Evolutionary conservation across 495 filamentous ascomycete species (phyloP).

Genomic region (Bathelium albidoporum): DNA sequence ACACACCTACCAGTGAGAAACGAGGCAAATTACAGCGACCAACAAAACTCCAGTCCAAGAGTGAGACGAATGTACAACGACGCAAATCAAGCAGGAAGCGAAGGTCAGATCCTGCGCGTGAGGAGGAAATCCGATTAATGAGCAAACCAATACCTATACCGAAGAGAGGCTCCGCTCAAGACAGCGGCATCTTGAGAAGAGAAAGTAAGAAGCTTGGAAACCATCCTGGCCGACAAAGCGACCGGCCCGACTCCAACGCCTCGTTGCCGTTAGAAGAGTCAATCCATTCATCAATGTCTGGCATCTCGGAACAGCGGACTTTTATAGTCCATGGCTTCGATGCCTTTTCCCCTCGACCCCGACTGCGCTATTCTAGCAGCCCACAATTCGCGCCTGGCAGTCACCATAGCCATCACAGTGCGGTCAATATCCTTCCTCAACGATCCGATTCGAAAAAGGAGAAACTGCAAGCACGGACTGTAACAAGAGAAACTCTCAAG

Average conservation of each 20-base stretch:
- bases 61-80: constrained; percentile 29
- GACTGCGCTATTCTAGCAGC: constrained; percentile 60
- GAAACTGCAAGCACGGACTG: constrained; percentile 22
- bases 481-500: constrained; percentile 54
- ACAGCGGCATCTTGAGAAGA: constrained; percentile 42
- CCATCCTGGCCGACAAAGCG: constrained; percentile 45
- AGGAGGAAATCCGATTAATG: constrained; percentile 82
- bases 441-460: constrained; percentile 31
- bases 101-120: constrained; percentile 61
- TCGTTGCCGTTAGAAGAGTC: constrained; percentile 65
- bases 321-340: constrained; percentile 68
- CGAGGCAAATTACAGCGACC: constrained; percentile 48
- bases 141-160: constrained; percentile 56
- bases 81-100: constrained; percentile 75
- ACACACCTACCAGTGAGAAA: constrained; percentile 48
- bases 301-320: constrained; percentile 55
- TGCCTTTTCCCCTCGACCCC: constrained; percentile 67
- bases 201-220: constrained; percentile 55
- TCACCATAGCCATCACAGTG: background rate
- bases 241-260: constrained; percentile 58
- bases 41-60: constrained; percentile 37
- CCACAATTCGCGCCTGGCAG: constrained; percentile 38
- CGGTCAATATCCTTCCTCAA: constrained; percentile 10
- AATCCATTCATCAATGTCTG: constrained; percentile 60
- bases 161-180: constrained; percentile 41